A percentile compares a stretch with the other conserved stretches of the same genome.
Evolutionary conservation across 2,329 filamentous ascomycete species (phyloP).

Genomic region (Diaporthe caulivora): DNA sequence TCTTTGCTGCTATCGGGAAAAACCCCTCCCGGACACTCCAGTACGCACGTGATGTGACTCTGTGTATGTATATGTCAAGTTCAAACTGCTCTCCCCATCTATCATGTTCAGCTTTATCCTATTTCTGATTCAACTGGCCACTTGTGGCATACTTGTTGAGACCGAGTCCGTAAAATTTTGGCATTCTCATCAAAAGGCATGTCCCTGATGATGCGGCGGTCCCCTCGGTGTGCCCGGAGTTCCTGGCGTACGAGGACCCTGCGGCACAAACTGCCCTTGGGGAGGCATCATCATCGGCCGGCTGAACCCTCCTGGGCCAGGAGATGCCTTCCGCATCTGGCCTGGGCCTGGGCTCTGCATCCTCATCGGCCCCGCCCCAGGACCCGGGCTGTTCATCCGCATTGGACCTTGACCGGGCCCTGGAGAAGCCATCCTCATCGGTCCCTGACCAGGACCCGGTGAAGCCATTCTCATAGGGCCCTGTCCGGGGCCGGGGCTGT

Average conservation of each 20-base stretch:
- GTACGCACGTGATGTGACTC: neutral
- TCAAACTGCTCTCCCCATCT: neutral
- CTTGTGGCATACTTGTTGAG: neutral
- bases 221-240: slow-evolving; percentile 37
- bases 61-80: neutral
- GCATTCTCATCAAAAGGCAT: slow-evolving; percentile 46
- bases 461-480: slow-evolving; percentile 35
- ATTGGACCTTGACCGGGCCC: slow-evolving; percentile 35
- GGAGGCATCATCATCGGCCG: slow-evolving; percentile 34
- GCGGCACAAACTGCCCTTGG: slow-evolving; percentile 42
- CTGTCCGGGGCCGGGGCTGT: slow-evolving; percentile 34
- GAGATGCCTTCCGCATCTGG: slow-evolving; percentile 35
- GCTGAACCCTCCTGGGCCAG: slow-evolving; percentile 39
- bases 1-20: slow-evolving; percentile 16
- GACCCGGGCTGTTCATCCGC: slow-evolving; percentile 30
- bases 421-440: slow-evolving; percentile 38
- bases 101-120: neutral
- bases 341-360: slow-evolving; percentile 36
- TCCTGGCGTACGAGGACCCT: slow-evolving; percentile 46
- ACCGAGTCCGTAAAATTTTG: neutral
- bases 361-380: slow-evolving; percentile 28
- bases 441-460: slow-evolving; percentile 23
- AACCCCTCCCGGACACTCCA: neutral
- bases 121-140: neutral
- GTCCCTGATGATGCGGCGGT: slow-evolving; percentile 48